Base-by-base conservation (phyloP, 192 early-diverging fungal genomes). In the Rhizoclosmatium globosum region DNA sequence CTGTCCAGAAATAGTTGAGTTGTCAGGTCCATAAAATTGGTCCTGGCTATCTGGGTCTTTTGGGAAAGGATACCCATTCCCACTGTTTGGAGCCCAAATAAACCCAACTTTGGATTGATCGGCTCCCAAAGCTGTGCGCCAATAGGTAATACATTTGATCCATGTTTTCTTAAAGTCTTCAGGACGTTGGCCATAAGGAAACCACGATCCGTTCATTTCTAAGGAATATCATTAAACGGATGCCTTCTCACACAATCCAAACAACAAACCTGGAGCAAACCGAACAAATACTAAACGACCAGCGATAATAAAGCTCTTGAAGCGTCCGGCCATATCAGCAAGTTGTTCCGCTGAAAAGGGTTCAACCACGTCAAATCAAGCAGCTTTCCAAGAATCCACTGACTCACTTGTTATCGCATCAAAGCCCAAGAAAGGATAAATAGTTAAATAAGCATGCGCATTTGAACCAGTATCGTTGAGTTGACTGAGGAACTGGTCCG, bases 1-100 rank as follows among this genome's bases (percentile, higher is more conserved):
- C 31, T 38, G 21, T 23, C 62, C 62, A 39, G 15, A 13, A 39
- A 39, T 21, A 4, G 62, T 64, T 23, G n/a, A 21, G 9, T 19
- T 47, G 17, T 68, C 42, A 46, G 66, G 66, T 7, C 66, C 23
- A 43, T 46, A 68, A 43, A 21, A 21, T 64, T 64, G 19, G 15
- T 23, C 66, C 66, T 31, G 44, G 19, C 9, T 39, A 42, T 48
- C 7, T 56, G 47, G 48, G 38, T 71, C 50, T 56, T 58, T 64
- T 2, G 73, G 3, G 21, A 15, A 77, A 19, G 75, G 75, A 43
- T 77, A 77, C 1, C 77, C 77, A 58, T 78, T 78, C 13, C 77
- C 77, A 41, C 47, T 57, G 68, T 78, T 78, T 2, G 77, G 77
- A 6, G 77, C 47, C 70, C 70, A 71, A 57, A 71, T 71, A 42